Percentiles rank a stretch among this genome's conserved stretches.
These are phyloP conservation scores for Podospora australis DNA, from an alignment of 495 filamentous ascomycete species.

Conservation along the genomic window DNA sequence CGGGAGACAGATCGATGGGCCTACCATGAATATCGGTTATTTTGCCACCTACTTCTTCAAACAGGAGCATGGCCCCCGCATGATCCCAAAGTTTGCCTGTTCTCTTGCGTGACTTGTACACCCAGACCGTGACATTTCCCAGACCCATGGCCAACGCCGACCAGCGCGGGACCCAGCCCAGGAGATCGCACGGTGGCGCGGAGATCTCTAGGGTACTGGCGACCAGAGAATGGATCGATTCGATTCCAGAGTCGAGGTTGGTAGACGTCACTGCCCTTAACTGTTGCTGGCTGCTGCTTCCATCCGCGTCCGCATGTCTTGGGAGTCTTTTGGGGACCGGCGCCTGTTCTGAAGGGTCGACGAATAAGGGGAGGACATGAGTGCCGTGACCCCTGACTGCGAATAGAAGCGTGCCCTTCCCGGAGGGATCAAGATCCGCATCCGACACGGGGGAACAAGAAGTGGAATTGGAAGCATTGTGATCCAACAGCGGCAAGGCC, in stretches of 20 bases:
- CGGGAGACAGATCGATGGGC: slow-evolving; percentile 39
- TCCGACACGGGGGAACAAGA: slow-evolving; percentile 22
- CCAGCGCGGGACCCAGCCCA: slow-evolving; percentile 61
- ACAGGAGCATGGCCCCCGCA: slow-evolving; percentile 61
- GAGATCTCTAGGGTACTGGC: slow-evolving; percentile 40
- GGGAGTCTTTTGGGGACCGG: not conserved
- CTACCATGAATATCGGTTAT: slow-evolving; percentile 57
- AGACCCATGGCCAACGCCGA: slow-evolving; percentile 53
- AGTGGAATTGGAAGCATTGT: slow-evolving; percentile 31
- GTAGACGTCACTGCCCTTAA: slow-evolving; percentile 39
- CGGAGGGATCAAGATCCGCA: slow-evolving; percentile 43
- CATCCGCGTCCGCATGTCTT: slow-evolving; percentile 29
- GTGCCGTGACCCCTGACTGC: slow-evolving; percentile 53
- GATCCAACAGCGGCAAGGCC: slow-evolving; percentile 49
- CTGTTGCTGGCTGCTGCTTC: slow-evolving; percentile 26
- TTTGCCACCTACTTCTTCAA: slow-evolving; percentile 56
- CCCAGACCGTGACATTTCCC: slow-evolving; percentile 55
- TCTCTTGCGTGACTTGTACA: slow-evolving; percentile 47
- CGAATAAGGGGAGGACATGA: slow-evolving; percentile 40
- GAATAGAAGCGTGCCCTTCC: slow-evolving; percentile 50
- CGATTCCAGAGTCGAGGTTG: slow-evolving; percentile 35
- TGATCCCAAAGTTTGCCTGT: slow-evolving; percentile 68
- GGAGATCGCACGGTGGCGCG: slow-evolving; percentile 50
- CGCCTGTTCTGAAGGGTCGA: not conserved
- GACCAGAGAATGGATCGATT: slow-evolving; percentile 40